Conservation (phyloP, 2,329 filamentous ascomycete genomes). For the Claviceps spartinae region DNA sequence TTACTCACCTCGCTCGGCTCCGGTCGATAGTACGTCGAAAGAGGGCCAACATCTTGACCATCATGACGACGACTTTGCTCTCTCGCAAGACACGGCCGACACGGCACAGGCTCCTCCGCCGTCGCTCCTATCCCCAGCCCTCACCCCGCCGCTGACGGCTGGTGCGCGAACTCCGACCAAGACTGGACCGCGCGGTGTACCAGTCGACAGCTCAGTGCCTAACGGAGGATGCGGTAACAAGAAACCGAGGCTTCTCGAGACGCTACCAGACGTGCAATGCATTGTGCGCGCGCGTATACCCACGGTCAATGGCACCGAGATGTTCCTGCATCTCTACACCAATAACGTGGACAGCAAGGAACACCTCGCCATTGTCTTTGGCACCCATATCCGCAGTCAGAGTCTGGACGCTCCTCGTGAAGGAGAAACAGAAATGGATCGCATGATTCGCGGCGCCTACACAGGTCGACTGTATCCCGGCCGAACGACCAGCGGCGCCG, state of each 20-base stretch:
- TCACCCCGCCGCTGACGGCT: constrained; percentile 57
- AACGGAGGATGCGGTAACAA: constrained; percentile 48
- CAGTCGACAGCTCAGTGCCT: constrained; percentile 45
- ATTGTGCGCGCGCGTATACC: constrained; percentile 90
- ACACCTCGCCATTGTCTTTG: constrained; percentile 94
- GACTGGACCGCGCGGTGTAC: constrained; percentile 35
- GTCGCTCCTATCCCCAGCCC: constrained; percentile 76
- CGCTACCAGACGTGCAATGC: constrained; percentile 77
- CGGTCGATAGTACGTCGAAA: constrained; percentile 11
- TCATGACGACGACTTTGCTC: constrained; percentile 23
- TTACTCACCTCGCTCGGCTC: constrained; percentile 28
- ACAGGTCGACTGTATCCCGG: constrained; percentile 78
- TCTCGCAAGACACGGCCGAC: constrained; percentile 15
- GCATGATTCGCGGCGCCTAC: constrained; percentile 92
- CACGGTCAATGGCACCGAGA: constrained; percentile 80
- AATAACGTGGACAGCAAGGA: constrained; percentile 93
- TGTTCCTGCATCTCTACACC: constrained; percentile 91
- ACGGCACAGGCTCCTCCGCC: constrained; percentile 29
- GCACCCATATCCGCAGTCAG: constrained; percentile 63
- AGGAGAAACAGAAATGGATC: constrained; percentile 74
- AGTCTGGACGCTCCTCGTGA: constrained; percentile 57
- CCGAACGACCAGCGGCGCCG: constrained; percentile 54
- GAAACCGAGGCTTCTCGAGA: constrained; percentile 58
- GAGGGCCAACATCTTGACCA: constrained; percentile 10
- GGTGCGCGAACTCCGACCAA: constrained; percentile 39